Percentiles rank a stretch among this genome's conserved stretches.
These are phyloP conservation scores for Raffaelea arxii DNA, from an alignment of 2,329 filamentous ascomycete genomes.

Conservation along the genomic window DNA sequence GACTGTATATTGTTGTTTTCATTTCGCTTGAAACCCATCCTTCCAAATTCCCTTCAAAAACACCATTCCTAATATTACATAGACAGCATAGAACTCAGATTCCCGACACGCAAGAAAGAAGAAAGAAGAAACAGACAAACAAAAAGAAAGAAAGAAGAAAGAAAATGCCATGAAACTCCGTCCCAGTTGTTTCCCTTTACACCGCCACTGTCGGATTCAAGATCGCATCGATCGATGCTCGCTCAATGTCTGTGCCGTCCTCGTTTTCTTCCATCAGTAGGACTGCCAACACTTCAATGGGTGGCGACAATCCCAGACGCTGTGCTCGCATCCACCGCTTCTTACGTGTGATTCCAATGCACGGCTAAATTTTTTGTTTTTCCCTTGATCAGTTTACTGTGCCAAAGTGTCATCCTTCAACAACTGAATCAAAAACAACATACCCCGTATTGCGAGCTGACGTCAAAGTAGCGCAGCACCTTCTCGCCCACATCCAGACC, in stretches of 20 bases:
- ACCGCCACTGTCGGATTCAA: slow-evolving; percentile 33
- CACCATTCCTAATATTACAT: slow-evolving; percentile 1
- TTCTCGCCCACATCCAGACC: slow-evolving; percentile 68
- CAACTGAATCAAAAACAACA: slow-evolving; percentile 34
- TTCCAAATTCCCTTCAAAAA: not conserved
- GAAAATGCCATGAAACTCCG: no score
- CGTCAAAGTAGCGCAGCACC: slow-evolving; percentile 83
- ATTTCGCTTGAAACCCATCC: not conserved
- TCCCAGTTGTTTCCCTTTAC: no score
- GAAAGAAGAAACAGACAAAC: no score
- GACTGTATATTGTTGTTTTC: not conserved
- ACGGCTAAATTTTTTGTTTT: slow-evolving; percentile 57
- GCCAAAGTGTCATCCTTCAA: no score
- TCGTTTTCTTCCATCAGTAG: slow-evolving; percentile 61
- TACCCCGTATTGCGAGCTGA: slow-evolving; percentile 85
- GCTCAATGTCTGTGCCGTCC: slow-evolving; percentile 44
- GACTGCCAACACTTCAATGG: slow-evolving; percentile 82
- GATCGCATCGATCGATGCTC: slow-evolving; percentile 65
- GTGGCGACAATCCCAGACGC: slow-evolving; percentile 71
- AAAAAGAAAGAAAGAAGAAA: no score
- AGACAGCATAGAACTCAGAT: not conserved
- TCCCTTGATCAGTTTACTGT: no score
- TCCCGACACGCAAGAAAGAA: no score
- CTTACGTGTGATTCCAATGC: slow-evolving; percentile 70
- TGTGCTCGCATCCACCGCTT: slow-evolving; percentile 86